A percentile compares a stretch with the other conserved stretches of the same genome.
Evolutionary conservation across 306 rosid species (phyloP).

Genomic region (Quercus agrifolia): DNA sequence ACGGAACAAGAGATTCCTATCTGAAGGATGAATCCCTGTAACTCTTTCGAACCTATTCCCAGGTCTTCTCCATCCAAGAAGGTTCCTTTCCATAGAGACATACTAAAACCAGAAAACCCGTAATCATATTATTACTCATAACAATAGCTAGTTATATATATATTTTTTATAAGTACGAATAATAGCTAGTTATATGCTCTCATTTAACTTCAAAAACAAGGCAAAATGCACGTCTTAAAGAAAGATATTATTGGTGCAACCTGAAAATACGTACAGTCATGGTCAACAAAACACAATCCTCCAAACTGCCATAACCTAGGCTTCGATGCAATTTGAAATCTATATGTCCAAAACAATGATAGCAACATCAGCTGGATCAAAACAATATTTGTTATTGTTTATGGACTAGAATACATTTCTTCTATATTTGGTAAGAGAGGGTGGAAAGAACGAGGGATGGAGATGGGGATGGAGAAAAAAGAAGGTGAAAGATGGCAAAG

Average conservation of each 20-base stretch:
- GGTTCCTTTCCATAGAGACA: slow-evolving; percentile 68
- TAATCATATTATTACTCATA: neutral
- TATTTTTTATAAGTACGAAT: too few relatives aligned
- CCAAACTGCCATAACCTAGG: too few relatives aligned
- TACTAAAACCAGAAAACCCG: slow-evolving; percentile 43
- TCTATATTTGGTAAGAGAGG: neutral
- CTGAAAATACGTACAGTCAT: neutral
- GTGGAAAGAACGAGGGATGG: neutral
- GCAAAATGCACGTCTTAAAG: neutral
- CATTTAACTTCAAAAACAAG: neutral
- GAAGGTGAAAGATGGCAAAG: neutral
- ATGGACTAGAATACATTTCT: neutral
- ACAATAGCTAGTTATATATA: neutral
- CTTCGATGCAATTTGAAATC: neutral
- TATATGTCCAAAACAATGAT: neutral
- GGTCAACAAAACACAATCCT: neutral
- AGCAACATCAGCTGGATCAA: neutral
- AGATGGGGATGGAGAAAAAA: neutral
- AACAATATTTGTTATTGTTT: neutral
- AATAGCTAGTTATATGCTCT: neutral
- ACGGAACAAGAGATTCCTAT: slow-evolving; percentile 59
- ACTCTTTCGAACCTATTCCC: slow-evolving; percentile 70
- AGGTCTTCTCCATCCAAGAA: slow-evolving; percentile 64
- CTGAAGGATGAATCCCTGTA: slow-evolving; percentile 80
- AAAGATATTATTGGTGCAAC: neutral